These are phyloP conservation scores for Thermothielavioides terrestris DNA, from an alignment of 495 filamentous ascomycete genomes.

Conservation along the genomic window DNA sequence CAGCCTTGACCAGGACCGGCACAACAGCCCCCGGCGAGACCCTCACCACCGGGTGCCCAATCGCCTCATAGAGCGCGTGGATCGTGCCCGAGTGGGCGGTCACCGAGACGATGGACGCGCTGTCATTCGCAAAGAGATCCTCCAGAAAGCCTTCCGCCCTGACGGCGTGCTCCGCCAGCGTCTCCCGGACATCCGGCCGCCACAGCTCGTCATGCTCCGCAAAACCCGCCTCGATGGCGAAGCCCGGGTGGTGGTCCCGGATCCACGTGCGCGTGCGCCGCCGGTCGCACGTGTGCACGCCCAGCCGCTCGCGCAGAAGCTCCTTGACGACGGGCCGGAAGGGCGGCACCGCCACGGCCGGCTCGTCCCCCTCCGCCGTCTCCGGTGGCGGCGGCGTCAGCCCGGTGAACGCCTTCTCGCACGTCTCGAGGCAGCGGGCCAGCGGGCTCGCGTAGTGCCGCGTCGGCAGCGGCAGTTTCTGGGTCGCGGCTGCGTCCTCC, in stretches of 20 bases:
- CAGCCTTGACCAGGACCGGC: conserved; percentile 23
- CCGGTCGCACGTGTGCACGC: conserved; percentile 73
- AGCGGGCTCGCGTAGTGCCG: conserved; percentile 63
- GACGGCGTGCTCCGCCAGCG: conserved; percentile 17
- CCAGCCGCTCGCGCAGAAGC: conserved; percentile 60
- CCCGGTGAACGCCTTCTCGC: conserved; percentile 49
- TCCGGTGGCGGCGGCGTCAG: conserved; percentile 29
- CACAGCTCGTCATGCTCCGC: conserved; percentile 54
- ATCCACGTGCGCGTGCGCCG: conserved; percentile 53
- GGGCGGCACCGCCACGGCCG: no score
- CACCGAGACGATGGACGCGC: conserved; percentile 20
- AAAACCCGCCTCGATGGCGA: conserved; percentile 55
- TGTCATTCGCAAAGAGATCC: conserved; percentile 23
- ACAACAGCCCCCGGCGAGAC: conserved; percentile 23
- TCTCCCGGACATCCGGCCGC: conserved; percentile 31
- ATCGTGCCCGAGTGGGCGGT: conserved; percentile 28
- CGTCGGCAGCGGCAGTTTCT: conserved; percentile 55
- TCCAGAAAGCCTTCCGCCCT: conserved; percentile 21
- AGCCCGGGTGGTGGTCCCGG: conserved; percentile 46
- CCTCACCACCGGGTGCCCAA: conserved; percentile 16
- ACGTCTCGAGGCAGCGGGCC: conserved; percentile 57
- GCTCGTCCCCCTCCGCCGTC: no score
- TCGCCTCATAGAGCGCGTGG: conserved; percentile 16
- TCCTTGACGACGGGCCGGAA: conserved; percentile 63
- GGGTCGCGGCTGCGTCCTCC: conserved; percentile 40